Evolutionary conservation across 192 early-diverging fungal genomes (phyloP).

Genomic region (Podila verticillata): DNA sequence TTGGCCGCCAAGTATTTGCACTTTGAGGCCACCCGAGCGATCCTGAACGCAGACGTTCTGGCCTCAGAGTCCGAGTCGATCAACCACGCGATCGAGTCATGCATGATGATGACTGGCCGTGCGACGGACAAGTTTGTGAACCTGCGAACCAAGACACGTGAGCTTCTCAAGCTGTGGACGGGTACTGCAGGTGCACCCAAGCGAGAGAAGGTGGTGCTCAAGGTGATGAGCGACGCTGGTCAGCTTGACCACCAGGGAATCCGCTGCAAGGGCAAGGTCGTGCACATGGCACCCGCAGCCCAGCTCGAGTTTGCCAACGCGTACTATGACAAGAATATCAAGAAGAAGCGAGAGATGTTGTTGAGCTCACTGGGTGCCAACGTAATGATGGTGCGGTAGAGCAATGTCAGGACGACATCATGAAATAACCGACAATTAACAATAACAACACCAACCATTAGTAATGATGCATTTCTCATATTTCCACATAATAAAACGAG

Average conservation of each 20-base stretch:
- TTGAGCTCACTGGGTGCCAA: slow-evolving; percentile 8
- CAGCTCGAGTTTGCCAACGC: slow-evolving; percentile 32
- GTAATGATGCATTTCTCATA: background rate
- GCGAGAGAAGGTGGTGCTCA: slow-evolving; percentile 32
- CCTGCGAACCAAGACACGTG: slow-evolving; percentile 43
- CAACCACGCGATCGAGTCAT: slow-evolving; percentile 35
- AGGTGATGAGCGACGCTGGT: slow-evolving; percentile 33
- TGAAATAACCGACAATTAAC: background rate
- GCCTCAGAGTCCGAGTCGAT: slow-evolving; percentile 49
- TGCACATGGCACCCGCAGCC: slow-evolving; percentile 6
- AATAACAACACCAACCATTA: background rate
- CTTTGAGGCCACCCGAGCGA: slow-evolving; percentile 32
- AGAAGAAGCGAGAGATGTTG: slow-evolving; percentile 39
- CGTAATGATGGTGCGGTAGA: slow-evolving; percentile 12
- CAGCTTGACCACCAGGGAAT: slow-evolving; percentile 22
- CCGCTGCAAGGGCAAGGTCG: slow-evolving; percentile 21
- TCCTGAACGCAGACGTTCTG: slow-evolving; percentile 20
- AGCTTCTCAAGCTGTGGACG: slow-evolving; percentile 46
- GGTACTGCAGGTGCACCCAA: slow-evolving; percentile 27
- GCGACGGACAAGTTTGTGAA: slow-evolving; percentile 49
- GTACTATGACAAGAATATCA: slow-evolving; percentile 36
- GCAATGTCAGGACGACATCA: background rate
- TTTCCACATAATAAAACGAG: background rate
- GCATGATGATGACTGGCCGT: slow-evolving; percentile 52
- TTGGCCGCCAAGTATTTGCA: slow-evolving; percentile 49